A percentile compares a stretch with the other conserved stretches of the same genome.
These are phyloP conservation scores for Vigna nakashimae DNA, from an alignment of 306 rosid genomes.

Conservation along the genomic window DNA sequence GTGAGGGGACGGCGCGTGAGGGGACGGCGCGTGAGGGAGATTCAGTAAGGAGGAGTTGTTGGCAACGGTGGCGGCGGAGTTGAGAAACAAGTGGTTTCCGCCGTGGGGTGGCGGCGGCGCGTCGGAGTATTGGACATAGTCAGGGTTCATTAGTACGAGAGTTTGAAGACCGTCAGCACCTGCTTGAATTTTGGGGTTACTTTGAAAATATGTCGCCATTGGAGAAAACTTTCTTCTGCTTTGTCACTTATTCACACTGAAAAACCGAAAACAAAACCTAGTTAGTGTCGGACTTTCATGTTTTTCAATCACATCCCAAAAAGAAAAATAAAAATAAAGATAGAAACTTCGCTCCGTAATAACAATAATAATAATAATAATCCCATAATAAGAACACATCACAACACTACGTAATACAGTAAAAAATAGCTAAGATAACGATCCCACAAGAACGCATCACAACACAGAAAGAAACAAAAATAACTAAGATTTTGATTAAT, in stretches of 20 bases:
- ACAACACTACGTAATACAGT: slow-evolving; percentile 1
- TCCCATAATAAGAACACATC: neutral
- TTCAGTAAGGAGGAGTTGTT: slow-evolving; percentile 48
- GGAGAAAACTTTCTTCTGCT: slow-evolving; percentile 10
- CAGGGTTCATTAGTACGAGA: slow-evolving; percentile 88
- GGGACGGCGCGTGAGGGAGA: slow-evolving; percentile 62
- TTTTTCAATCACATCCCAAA: slow-evolving; percentile 44
- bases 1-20: slow-evolving; percentile 71
- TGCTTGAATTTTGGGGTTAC: slow-evolving; percentile 80
- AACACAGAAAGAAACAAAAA: slow-evolving; percentile 8
- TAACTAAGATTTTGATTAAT: neutral
- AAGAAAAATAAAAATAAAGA: neutral
- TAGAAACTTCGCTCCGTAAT: neutral
- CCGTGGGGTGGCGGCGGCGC: slow-evolving; percentile 62
- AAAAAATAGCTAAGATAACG: neutral
- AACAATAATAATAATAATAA: slow-evolving; percentile 8
- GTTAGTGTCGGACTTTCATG: slow-evolving; percentile 40
- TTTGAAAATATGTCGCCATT: slow-evolving; percentile 95
- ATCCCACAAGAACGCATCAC: neutral
- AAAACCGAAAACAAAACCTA: slow-evolving; percentile 39
- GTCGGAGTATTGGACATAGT: slow-evolving; percentile 80
- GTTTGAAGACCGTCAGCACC: slow-evolving; percentile 83
- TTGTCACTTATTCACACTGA: slow-evolving; percentile 45
- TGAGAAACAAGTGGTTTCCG: slow-evolving; percentile 62
- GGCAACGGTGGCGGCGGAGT: slow-evolving; percentile 53